These are phyloP conservation scores for Melampsora americana DNA, from an alignment of 1,284 basidiomycete species.

Conservation along the genomic window DNA sequence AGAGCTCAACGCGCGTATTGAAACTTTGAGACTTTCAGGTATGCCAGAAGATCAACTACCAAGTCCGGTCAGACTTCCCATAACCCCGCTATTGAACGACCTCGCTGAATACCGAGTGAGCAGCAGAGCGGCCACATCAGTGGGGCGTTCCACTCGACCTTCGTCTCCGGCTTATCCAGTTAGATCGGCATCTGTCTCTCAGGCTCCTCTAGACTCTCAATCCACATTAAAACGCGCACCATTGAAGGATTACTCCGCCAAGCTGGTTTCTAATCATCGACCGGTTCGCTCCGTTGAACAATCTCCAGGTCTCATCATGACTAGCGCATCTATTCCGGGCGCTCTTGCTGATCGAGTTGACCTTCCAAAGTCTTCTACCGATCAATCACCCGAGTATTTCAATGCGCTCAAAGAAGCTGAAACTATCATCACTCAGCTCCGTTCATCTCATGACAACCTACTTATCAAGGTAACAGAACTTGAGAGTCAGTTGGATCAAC, in stretches of 20 bases:
- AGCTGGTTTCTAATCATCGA: neutral
- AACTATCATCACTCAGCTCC: slow-evolving; percentile 22
- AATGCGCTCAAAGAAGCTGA: slow-evolving; percentile 40
- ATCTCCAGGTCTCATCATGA: neutral
- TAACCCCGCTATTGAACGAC: slow-evolving; percentile 3
- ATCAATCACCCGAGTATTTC: slow-evolving; percentile 16
- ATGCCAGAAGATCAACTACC: slow-evolving; percentile 26
- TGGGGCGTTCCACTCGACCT: neutral
- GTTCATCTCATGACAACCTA: slow-evolving; percentile 28
- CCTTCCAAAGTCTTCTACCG: neutral
- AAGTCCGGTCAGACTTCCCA: slow-evolving; percentile 30
- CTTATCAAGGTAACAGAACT: slow-evolving; percentile 15
- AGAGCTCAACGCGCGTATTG: slow-evolving; percentile 32
- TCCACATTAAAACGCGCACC: slow-evolving; percentile 11
- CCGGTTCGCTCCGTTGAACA: neutral
- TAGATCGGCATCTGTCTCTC: neutral
- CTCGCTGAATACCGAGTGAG: neutral
- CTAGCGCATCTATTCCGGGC: neutral
- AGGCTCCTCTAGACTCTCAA: neutral
- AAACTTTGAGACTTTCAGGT: slow-evolving; percentile 23
- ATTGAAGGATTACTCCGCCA: neutral
- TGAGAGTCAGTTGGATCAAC: slow-evolving; percentile 23
- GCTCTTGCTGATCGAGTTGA: neutral
- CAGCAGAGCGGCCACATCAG: neutral
- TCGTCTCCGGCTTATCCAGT: neutral